A percentile compares a stretch with the other conserved stretches of the same genome.
Conservation (phyloP, 2,329 filamentous ascomycete genomes). For the Chrysoporthe austroafricana region DNA sequence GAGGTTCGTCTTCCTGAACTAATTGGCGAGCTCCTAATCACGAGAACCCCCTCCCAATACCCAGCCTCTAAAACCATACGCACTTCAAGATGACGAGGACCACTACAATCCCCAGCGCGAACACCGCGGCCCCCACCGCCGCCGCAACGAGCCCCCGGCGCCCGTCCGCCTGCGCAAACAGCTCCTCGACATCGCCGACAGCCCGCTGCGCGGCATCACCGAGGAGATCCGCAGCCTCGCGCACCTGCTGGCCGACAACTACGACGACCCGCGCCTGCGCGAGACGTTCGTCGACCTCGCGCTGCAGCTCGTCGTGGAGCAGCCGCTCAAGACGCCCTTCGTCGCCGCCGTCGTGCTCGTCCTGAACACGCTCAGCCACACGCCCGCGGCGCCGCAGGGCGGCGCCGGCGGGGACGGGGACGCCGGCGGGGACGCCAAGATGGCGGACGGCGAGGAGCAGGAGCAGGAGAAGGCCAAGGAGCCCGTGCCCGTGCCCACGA, state of each 20-base stretch:
- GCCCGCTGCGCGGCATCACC: slow-evolving; percentile 75
- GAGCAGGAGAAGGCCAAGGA: background rate
- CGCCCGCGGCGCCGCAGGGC: slow-evolving; percentile 46
- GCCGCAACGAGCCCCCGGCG: slow-evolving; percentile 71
- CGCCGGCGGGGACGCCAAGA: slow-evolving; percentile 21
- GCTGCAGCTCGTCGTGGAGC: slow-evolving; percentile 80
- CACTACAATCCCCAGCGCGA: slow-evolving; percentile 54
- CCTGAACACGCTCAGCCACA: slow-evolving; percentile 67
- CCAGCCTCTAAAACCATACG: slow-evolving; percentile 14
- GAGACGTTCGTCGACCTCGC: slow-evolving; percentile 73
- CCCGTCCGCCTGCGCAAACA: slow-evolving; percentile 76
- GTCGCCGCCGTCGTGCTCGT: slow-evolving; percentile 82
- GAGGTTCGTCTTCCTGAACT: slow-evolving; percentile 61
- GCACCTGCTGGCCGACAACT: slow-evolving; percentile 77
- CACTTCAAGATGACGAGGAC: slow-evolving; percentile 65
- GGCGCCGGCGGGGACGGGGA: slow-evolving; percentile 18
- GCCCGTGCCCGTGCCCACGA: slow-evolving; percentile 24
- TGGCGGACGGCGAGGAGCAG: slow-evolving; percentile 22
- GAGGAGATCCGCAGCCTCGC: slow-evolving; percentile 79
- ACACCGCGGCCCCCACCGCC: slow-evolving; percentile 67
- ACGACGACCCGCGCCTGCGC: slow-evolving; percentile 80
- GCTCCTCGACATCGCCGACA: slow-evolving; percentile 80
- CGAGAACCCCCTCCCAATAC: background rate
- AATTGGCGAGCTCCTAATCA: background rate
- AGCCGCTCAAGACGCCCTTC: slow-evolving; percentile 97